Conservation (phyloP, 495 filamentous ascomycete genomes). For the Chaetomium cochliodes region DNA sequence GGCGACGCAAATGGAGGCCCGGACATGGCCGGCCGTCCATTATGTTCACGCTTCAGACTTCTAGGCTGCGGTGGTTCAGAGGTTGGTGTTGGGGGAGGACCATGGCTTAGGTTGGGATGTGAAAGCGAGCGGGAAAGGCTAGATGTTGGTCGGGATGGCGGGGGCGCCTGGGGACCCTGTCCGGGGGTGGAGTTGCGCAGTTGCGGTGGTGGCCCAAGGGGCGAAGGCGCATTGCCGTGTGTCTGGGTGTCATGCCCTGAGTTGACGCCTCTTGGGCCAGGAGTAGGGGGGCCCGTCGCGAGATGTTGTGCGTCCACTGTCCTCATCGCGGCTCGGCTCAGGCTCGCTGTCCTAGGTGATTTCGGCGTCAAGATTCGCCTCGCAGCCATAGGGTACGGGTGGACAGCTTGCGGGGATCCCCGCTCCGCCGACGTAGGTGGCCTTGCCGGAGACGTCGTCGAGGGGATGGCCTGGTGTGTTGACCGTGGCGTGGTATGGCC, state of each 20-base stretch:
- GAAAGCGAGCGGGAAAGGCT: constrained; percentile 41
- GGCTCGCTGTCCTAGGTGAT: constrained; percentile 56
- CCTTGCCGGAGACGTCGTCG: constrained; percentile 33
- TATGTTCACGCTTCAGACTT: constrained; percentile 27
- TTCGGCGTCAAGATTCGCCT: constrained; percentile 63
- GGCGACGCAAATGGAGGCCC: constrained; percentile 31
- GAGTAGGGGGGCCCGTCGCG: constrained; percentile 35
- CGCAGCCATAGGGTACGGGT: constrained; percentile 40
- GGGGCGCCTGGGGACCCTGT: constrained; percentile 34
- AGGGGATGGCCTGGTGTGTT: constrained; percentile 23
- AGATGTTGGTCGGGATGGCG: constrained; percentile 37
- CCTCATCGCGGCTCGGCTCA: constrained; percentile 46
- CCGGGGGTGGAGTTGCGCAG: constrained; percentile 29
- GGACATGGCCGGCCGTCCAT: constrained; percentile 29
- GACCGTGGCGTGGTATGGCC: constrained; percentile 32
- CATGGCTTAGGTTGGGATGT: constrained; percentile 40
- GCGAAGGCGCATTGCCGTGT: constrained; percentile 33
- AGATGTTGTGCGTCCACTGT: constrained; percentile 49
- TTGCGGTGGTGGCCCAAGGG: constrained; percentile 37
- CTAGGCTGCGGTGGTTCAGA: constrained; percentile 29
- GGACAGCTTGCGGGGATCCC: constrained; percentile 43
- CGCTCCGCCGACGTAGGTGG: constrained; percentile 36
- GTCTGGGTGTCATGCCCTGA: constrained; percentile 32
- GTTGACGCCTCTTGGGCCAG: constrained; percentile 32
- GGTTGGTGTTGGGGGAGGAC: constrained; percentile 25